Conservation (phyloP, 495 filamentous ascomycete genomes). For the Penicillium macrosclerotiorum region DNA sequence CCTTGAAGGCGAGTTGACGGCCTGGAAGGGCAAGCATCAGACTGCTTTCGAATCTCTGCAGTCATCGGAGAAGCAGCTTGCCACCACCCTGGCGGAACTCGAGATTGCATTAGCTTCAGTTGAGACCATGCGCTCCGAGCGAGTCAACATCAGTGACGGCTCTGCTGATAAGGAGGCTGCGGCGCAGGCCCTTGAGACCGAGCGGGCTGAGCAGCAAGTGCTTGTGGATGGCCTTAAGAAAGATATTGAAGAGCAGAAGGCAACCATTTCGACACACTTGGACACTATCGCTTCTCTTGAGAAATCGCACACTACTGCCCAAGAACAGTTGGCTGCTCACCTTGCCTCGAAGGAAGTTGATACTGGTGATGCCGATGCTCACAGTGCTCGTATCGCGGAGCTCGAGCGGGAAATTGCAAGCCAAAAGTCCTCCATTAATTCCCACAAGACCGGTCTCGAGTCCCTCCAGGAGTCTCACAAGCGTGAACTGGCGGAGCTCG, state of each 20-base stretch:
- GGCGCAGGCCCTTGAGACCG: conserved; percentile 48
- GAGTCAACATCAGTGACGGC: conserved; percentile 26
- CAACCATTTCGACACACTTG: conserved; percentile 60
- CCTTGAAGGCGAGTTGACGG: conserved; percentile 71
- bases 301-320: conserved; percentile 57
- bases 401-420: conserved; percentile 56
- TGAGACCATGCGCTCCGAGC: conserved; percentile 48
- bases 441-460: conserved; percentile 53
- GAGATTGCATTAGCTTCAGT: conserved; percentile 52
- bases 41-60: conserved; percentile 69
- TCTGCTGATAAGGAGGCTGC: conserved; percentile 45
- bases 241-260: conserved; percentile 78
- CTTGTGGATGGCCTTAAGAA: conserved; percentile 64
- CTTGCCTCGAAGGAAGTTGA: conserved; percentile 28
- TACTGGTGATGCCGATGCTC: conserved; percentile 41
- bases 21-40: conserved; percentile 75
- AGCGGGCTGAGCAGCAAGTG: conserved; percentile 60
- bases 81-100: conserved; percentile 67
- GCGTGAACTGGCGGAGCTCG: conserved; percentile 49
- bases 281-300: conserved; percentile 65
- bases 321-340: conserved; percentile 52
- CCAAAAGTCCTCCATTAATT: conserved; percentile 53
- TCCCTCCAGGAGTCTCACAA: conserved; percentile 54
- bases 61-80: conserved; percentile 68
- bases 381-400: conserved; percentile 52